Evolutionary conservation across 2,329 filamentous ascomycete species (phyloP).

Genomic region (Diplodia scrobiculata): DNA sequence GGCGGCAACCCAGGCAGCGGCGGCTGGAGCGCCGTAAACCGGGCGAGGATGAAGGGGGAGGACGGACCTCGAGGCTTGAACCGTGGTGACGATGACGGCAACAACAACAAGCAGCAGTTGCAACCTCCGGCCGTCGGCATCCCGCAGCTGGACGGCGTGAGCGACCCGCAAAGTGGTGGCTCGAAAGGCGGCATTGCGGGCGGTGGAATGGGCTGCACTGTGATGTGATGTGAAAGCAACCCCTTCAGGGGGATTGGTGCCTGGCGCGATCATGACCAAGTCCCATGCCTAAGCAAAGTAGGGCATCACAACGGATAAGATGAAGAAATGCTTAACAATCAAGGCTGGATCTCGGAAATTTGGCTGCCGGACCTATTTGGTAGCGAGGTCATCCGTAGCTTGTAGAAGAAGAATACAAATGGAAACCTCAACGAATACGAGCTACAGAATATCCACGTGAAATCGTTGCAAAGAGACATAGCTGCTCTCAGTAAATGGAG

Average conservation of each 20-base stretch:
- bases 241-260: neutral
- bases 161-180: neutral
- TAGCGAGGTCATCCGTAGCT: neutral
- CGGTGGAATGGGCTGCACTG: neutral
- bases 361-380: neutral
- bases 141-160: neutral
- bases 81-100: neutral
- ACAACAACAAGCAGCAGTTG: neutral
- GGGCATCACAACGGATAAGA: neutral
- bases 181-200: neutral
- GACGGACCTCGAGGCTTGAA: neutral
- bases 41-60: neutral
- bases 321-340: neutral
- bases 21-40: neutral
- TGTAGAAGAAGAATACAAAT: neutral
- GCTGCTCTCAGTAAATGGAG: neutral
- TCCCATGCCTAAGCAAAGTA: neutral
- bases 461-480: neutral
- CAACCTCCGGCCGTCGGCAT: neutral
- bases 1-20: neutral
- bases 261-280: neutral
- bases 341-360: neutral
- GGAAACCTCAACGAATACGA: neutral
- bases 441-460: neutral
- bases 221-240: neutral